Percentiles rank a stretch among this genome's conserved stretches.
Evolutionary conservation across 805 yeast genomes (phyloP).

Genomic region (Saturnispora kantuleensis): DNA sequence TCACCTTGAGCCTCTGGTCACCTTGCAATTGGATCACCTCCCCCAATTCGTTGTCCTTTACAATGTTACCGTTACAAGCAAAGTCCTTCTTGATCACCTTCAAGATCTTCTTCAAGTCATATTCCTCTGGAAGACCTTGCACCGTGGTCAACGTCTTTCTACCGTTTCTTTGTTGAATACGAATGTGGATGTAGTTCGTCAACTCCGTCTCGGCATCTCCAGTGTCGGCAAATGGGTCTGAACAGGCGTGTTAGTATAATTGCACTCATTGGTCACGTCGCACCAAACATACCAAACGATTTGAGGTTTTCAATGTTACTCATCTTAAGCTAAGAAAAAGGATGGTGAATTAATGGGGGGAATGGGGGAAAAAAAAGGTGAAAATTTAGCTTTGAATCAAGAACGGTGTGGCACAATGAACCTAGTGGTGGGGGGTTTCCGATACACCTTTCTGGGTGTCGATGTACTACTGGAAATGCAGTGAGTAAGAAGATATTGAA

Average conservation of each 20-base stretch:
- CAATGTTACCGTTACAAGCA: constrained; percentile 98
- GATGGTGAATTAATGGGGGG: background rate
- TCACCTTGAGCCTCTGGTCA: constrained; percentile 94
- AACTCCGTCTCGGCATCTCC: constrained; percentile 98
- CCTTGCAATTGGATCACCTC: constrained; percentile 97
- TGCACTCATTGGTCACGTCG: background rate
- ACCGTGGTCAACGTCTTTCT: constrained; percentile 97
- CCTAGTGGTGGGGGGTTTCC: background rate
- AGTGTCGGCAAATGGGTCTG: constrained; percentile 98
- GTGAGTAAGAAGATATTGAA: too few relatives aligned
- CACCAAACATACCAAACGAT: constrained; percentile 49
- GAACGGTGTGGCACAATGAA: too few relatives aligned
- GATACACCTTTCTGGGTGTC: background rate
- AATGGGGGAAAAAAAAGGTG: background rate
- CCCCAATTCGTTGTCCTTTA: constrained; percentile 91
- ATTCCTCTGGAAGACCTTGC: constrained; percentile 93
- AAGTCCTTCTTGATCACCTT: constrained; percentile 94
- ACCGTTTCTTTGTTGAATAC: constrained; percentile 99
- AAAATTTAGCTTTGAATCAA: background rate
- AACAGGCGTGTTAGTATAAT: background rate
- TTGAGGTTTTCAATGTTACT: constrained; percentile 88
- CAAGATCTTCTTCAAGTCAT: constrained; percentile 86
- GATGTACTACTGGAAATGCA: background rate
- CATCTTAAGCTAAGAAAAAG: constrained; percentile 33
- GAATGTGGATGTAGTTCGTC: constrained; percentile 91